Evolutionary conservation across 495 filamentous ascomycete species (phyloP).

Genomic region (Gamarada debralockiae): DNA sequence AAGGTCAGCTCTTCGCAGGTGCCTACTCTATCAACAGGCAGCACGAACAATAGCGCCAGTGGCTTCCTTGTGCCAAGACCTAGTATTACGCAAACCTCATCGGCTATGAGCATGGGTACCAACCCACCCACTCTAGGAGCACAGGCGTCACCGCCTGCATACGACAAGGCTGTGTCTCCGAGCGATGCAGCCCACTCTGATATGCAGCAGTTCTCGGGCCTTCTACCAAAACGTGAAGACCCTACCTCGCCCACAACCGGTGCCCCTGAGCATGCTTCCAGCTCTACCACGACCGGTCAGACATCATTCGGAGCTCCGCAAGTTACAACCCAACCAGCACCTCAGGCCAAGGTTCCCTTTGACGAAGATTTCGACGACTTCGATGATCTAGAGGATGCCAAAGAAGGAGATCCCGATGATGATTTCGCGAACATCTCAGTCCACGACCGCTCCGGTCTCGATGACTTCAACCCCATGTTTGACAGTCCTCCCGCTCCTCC

Average conservation of each 20-base stretch:
- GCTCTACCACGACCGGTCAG: conserved; percentile 16
- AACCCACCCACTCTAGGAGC: conserved; percentile 49
- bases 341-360: conserved; percentile 41
- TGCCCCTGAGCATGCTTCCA: conserved; percentile 23
- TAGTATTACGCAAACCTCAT: conserved; percentile 8
- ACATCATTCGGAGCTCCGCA: conserved; percentile 18
- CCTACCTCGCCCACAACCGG: conserved; percentile 46
- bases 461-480: conserved; percentile 65
- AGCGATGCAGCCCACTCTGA: conserved; percentile 41
- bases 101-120: conserved; percentile 17
- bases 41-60: not conserved
- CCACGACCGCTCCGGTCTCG: conserved; percentile 47
- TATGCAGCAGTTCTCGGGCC: conserved; percentile 49
- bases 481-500: conserved; percentile 46
- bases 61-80: conserved; percentile 15
- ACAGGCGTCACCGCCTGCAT: conserved; percentile 63
- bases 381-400: conserved; percentile 80
- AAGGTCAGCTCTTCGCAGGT: conserved; percentile 19
- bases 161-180: conserved; percentile 47
- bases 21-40: conserved; percentile 1
- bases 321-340: conserved; percentile 23
- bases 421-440: conserved; percentile 65
- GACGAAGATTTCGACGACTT: conserved; percentile 84
- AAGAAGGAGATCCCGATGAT: conserved; percentile 86
- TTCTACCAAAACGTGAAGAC: conserved; percentile 61